These are phyloP conservation scores for Rhazya stricta DNA, from an alignment of 257 asterid genomes.

Conservation along the genomic window DNA sequence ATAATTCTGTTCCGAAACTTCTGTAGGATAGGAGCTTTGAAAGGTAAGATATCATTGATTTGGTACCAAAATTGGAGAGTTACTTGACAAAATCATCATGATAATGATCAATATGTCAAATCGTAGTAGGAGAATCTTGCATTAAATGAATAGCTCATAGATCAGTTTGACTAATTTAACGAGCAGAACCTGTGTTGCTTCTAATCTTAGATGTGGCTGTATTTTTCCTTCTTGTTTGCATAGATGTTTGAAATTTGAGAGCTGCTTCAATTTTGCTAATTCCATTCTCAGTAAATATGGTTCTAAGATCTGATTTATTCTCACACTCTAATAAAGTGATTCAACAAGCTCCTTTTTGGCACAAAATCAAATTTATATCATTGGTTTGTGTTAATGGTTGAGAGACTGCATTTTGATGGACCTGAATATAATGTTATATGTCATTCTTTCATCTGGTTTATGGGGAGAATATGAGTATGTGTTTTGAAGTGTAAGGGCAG, in stretches of 20 bases:
- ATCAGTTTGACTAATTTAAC: not conserved
- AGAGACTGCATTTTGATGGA: not conserved
- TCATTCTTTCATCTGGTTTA: not conserved
- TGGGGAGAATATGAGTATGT: not conserved
- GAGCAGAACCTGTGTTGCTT: not conserved
- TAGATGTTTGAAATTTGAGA: not conserved
- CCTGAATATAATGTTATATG: not conserved
- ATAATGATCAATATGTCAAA: not conserved
- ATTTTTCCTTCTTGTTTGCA: not conserved
- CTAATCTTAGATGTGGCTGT: not conserved
- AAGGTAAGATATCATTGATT: not conserved
- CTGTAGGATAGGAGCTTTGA: not conserved
- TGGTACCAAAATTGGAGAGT: not conserved
- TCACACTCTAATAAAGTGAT: not conserved
- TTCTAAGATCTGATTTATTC: not conserved
- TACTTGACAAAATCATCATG: not conserved
- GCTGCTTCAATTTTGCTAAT: not conserved
- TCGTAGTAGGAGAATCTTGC: not conserved
- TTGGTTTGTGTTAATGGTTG: not conserved
- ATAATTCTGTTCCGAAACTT: not conserved
- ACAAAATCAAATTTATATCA: not conserved
- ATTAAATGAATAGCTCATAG: not conserved
- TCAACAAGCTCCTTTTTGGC: not conserved
- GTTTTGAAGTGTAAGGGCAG: not conserved
- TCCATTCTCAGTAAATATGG: not conserved